phyloP scores from a whole-genome alignment of 2,329 filamentous ascomycete genomes.

The Sphaerulina vaccinii region DNA sequence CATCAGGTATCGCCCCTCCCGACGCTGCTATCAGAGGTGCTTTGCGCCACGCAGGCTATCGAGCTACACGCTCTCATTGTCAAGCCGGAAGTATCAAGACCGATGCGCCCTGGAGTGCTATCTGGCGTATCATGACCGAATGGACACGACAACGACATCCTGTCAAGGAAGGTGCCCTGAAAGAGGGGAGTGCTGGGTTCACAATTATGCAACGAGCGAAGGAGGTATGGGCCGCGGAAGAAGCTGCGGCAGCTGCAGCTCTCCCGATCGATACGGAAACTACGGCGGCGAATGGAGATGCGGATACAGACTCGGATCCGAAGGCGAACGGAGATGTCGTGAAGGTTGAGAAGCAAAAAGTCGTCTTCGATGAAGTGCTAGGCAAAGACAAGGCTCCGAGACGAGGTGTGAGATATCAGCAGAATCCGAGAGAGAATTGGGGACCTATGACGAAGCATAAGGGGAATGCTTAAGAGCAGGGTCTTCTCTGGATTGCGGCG shows the following conservation, averaged over 20 bases:
- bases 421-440: slow-evolving; percentile 91
- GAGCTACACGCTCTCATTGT: slow-evolving; percentile 81
- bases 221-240: slow-evolving; percentile 60
- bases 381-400: slow-evolving; percentile 66
- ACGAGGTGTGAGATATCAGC: slow-evolving; percentile 80
- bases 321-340: no score
- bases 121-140: slow-evolving; percentile 93
- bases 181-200: slow-evolving; percentile 68
- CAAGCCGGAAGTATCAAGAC: slow-evolving; percentile 90
- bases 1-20: slow-evolving; percentile 75
- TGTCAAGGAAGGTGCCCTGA: slow-evolving; percentile 70
- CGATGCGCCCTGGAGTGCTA: slow-evolving; percentile 81
- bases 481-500: no score
- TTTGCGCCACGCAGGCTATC: slow-evolving; percentile 75
- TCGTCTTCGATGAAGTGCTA: slow-evolving; percentile 77
- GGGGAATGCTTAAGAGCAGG: slow-evolving; percentile 29
- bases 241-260: slow-evolving; percentile 44
- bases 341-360: slow-evolving; percentile 53
- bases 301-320: no score
- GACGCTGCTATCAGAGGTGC: slow-evolving; percentile 79
- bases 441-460: slow-evolving; percentile 69
- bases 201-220: slow-evolving; percentile 52
- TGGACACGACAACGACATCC: slow-evolving; percentile 82
- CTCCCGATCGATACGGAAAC: background rate
- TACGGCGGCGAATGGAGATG: slow-evolving; percentile 25